These are phyloP conservation scores for Podospora fimiseda DNA, from an alignment of 495 filamentous ascomycete genomes.

Conservation along the genomic window DNA sequence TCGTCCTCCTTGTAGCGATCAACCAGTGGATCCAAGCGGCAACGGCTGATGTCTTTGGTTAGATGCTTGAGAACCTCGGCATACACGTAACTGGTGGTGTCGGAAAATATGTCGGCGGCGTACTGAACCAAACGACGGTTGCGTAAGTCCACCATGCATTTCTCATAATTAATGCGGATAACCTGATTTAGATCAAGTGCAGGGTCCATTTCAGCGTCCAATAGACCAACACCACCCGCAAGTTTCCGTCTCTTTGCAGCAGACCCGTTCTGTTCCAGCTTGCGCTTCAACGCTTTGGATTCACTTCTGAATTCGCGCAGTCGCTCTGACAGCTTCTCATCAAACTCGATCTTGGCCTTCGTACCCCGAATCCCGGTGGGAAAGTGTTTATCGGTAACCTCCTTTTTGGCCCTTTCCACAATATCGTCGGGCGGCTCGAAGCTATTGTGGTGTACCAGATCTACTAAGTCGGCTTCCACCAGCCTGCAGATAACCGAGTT, in stretches of 20 bases:
- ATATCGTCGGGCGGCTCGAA: conserved; percentile 38
- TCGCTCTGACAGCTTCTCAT: conserved; percentile 47
- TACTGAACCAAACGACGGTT: conserved; percentile 64
- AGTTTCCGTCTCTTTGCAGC: conserved; percentile 45
- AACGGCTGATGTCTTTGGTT: conserved; percentile 61
- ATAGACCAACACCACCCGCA: conserved; percentile 27
- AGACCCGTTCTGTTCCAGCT: conserved; percentile 35
- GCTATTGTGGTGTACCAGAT: conserved; percentile 30
- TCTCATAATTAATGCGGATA: conserved; percentile 79
- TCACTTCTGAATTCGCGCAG: conserved; percentile 44
- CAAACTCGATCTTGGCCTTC: conserved; percentile 52
- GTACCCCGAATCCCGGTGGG: conserved; percentile 38
- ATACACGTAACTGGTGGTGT: conserved; percentile 68
- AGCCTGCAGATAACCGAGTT: conserved; percentile 38
- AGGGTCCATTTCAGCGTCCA: conserved; percentile 36
- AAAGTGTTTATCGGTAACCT: conserved; percentile 35
- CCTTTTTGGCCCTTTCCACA: conserved; percentile 31
- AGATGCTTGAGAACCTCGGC: conserved; percentile 60
- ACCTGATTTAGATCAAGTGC: conserved; percentile 46
- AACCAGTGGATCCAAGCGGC: conserved; percentile 48
- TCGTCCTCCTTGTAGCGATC: conserved; percentile 47
- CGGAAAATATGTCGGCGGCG: conserved; percentile 53
- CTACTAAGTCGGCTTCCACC: conserved; percentile 40
- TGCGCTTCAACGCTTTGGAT: conserved; percentile 43
- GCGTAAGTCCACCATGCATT: conserved; percentile 72